Evolutionary conservation across 2,329 filamentous ascomycete species (phyloP).

Genomic region (Blumeriella jaapii): DNA sequence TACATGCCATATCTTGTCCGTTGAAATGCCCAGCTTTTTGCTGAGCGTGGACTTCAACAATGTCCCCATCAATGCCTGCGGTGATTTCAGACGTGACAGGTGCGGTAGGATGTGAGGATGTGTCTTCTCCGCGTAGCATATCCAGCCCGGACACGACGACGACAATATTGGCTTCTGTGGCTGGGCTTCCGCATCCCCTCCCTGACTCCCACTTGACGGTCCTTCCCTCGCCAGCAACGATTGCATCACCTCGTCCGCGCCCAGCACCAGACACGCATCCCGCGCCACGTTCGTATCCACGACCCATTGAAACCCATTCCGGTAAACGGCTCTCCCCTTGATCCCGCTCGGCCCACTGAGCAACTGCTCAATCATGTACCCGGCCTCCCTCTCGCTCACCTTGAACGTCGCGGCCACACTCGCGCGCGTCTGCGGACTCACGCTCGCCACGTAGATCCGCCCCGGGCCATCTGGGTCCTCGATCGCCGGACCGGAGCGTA

Average conservation of each 20-base stretch:
- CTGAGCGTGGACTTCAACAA: conserved; percentile 80
- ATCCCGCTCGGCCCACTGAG: conserved; percentile 61
- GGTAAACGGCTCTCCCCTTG: conserved; percentile 55
- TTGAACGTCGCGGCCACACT: conserved; percentile 78
- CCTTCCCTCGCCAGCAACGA: conserved; percentile 17
- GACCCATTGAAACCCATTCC: conserved; percentile 77
- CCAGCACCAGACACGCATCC: conserved; percentile 71
- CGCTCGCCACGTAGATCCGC: conserved; percentile 83
- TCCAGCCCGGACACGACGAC: conserved; percentile 92
- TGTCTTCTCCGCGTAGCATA: conserved; percentile 97
- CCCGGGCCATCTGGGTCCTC: conserved; percentile 44
- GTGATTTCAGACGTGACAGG: conserved; percentile 82
- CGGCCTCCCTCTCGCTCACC: conserved; percentile 61
- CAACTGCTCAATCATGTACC: conserved; percentile 72
- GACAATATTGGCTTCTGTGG: conserved; percentile 57
- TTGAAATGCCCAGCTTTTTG: conserved; percentile 56
- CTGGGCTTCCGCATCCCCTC: conserved; percentile 6
- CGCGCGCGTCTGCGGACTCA: conserved; percentile 83
- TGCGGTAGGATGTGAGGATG: conserved; percentile 89
- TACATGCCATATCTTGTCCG: conserved; percentile 82
- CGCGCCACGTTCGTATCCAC: conserved; percentile 79
- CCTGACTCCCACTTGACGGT: conserved; percentile 2
- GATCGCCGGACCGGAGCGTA: conserved; percentile 29
- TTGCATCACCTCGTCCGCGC: conserved; percentile 57
- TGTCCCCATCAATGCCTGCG: conserved; percentile 83